These are phyloP conservation scores for Pythium dissimile DNA, from an alignment of 352 stramenopile species.

Conservation along the genomic window DNA sequence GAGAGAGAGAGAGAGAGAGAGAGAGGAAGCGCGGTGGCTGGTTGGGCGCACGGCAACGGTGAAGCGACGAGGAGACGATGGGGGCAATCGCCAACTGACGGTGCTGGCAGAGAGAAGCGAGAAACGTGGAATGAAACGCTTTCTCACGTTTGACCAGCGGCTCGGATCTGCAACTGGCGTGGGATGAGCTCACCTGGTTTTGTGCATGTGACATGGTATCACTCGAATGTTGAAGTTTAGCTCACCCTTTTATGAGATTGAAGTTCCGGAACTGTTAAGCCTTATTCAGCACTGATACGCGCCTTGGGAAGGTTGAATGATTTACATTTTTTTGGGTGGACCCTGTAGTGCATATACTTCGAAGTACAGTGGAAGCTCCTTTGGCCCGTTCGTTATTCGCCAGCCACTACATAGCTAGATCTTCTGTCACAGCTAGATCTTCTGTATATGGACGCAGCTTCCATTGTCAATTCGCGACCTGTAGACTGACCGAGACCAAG, in stretches of 20 bases:
- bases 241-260: slow-evolving; percentile 3
- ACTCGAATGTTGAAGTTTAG: too few relatives aligned
- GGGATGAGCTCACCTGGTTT: neutral
- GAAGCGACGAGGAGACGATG: neutral
- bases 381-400: too few relatives aligned
- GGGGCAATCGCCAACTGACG: neutral
- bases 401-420: too few relatives aligned
- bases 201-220: too few relatives aligned
- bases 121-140: too few relatives aligned
- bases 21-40: too few relatives aligned
- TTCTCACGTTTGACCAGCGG: neutral
- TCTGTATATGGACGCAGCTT: too few relatives aligned
- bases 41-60: neutral
- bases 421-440: too few relatives aligned
- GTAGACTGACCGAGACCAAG: too few relatives aligned
- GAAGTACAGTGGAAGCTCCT: neutral
- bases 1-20: too few relatives aligned
- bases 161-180: neutral
- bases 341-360: neutral
- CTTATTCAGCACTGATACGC: neutral
- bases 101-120: neutral
- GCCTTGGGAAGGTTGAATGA: neutral
- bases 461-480: too few relatives aligned
- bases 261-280: neutral
- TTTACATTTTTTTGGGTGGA: neutral